Evolutionary conservation across 768 basidiomycete species (phyloP), one percentile per base, ranked within the genome.

Genomic region (Trametes elegans): DNA sequence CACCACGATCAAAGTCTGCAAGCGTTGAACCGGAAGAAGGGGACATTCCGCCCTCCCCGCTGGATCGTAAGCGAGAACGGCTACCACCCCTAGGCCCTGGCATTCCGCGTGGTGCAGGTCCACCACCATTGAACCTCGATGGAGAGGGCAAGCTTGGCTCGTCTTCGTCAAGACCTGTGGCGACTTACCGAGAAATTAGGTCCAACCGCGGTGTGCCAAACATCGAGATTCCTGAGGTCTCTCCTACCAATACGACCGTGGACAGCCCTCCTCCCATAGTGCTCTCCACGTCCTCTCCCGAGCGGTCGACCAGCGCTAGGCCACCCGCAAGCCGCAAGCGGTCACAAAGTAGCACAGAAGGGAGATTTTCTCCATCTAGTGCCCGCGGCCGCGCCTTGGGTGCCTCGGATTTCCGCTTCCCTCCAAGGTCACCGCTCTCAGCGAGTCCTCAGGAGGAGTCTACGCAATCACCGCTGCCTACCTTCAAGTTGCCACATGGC

Each of bases 341-440:
- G n/a, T 76, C 76, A 1, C 68, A 77, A 53, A 78, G 76, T 48
- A 76, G 60, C 52, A 71, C 71, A n/a, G 71, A 62, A 13, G 67
- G 58, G 31, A 62, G 72, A 16, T 65, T 53, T 5, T 43, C 52
- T 16, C 50, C 73, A 2, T 72, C 75, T 24, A 39, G 36, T 42
- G 32, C 57, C 40, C 61, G 58, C 46, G 57, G 60, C 14, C 39
- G 54, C 34, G 38, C 62, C 8, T 57, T 67, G 8, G 60, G 69
- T 16, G 65, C 68, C 7, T 57, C 61, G 27, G 73, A 63, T 53
- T 76, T 72, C 60, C 72, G 68, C 24, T 77, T 73, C 59, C 76
- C 73, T 38, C 65, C 69, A 2, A 53, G 57, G 8, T 55, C 55
- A 26, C 39, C 59, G 19, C 47, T 58, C 55, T 6, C 34, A 11